Conservation (phyloP, 1,284 basidiomycete genomes). For the Xerocomus nothofagi region DNA sequence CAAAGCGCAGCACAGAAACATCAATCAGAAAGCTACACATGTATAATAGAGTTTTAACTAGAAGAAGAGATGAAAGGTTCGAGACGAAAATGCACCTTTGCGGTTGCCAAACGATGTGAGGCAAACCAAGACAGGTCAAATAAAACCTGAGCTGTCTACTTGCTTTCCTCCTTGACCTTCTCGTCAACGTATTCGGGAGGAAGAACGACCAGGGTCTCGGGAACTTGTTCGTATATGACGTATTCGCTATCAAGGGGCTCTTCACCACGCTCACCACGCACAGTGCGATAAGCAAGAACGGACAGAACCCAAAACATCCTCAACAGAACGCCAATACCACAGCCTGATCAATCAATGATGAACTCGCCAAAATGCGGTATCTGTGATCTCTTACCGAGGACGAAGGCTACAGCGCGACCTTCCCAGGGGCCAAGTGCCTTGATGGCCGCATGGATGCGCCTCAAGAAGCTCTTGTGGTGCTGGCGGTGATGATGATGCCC, state of each 20-base stretch:
- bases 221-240: conserved; percentile 37
- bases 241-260: conserved; percentile 37
- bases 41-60: conserved; percentile 9
- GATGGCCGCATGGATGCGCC: conserved; percentile 61
- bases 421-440: conserved; percentile 77
- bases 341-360: conserved; percentile 45
- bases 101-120: neutral
- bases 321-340: conserved; percentile 74
- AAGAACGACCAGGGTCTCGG: conserved; percentile 40
- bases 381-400: conserved; percentile 55
- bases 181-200: conserved; percentile 57
- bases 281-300: conserved; percentile 55
- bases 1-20: conserved; percentile 5
- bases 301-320: conserved; percentile 74
- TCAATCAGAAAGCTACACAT: conserved; percentile 1
- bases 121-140: neutral
- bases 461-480: conserved; percentile 46
- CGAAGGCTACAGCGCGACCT: conserved; percentile 73
- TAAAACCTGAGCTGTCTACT: conserved; percentile 17
- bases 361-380: neutral
- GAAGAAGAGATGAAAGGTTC: neutral
- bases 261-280: conserved; percentile 46
- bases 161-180: conserved; percentile 37
- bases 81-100: neutral
- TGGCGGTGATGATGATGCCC: conserved; percentile 29